Evolutionary conservation across 257 asterid genomes (phyloP).

Genomic region (Avicennia marina): DNA sequence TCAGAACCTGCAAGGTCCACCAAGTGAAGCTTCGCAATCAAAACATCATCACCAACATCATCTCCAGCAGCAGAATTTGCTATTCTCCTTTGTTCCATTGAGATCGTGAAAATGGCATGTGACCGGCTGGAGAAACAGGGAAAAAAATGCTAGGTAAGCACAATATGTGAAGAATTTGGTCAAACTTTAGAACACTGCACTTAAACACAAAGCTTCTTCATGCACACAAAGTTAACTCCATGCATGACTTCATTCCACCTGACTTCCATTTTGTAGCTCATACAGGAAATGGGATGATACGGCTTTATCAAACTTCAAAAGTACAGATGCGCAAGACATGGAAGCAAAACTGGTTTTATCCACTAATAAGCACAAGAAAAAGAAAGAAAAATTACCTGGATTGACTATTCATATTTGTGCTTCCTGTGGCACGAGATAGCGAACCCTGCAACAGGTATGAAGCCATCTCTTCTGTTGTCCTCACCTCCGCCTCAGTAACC

Average conservation of each 20-base stretch:
- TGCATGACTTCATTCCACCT: neutral
- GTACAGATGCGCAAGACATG: neutral
- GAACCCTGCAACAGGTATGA: conserved; percentile 79
- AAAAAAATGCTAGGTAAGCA: conserved; percentile 12
- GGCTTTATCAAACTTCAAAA: neutral
- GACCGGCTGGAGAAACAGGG: conserved; percentile 59
- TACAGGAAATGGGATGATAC: neutral
- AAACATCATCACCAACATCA: conserved; percentile 72
- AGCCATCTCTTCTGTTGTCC: conserved; percentile 90
- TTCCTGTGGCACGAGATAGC: conserved; percentile 87
- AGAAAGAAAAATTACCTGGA: conserved; percentile 52
- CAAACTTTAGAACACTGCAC: neutral
- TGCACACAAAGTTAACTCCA: neutral
- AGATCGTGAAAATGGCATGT: conserved; percentile 94
- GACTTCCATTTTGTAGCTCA: neutral
- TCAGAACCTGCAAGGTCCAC: conserved; percentile 99
- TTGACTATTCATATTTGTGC: conserved; percentile 97
- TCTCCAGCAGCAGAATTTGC: conserved; percentile 37
- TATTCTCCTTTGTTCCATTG: conserved; percentile 78
- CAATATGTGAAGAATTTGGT: neutral
- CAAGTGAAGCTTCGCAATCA: conserved; percentile 84
- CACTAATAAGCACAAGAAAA: neutral
- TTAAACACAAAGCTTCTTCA: neutral
- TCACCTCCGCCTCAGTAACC: conserved; percentile 90
- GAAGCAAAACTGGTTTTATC: neutral